Evolutionary conservation across 257 asterid species (phyloP).

Genomic region (Solanum habrochaites): DNA sequence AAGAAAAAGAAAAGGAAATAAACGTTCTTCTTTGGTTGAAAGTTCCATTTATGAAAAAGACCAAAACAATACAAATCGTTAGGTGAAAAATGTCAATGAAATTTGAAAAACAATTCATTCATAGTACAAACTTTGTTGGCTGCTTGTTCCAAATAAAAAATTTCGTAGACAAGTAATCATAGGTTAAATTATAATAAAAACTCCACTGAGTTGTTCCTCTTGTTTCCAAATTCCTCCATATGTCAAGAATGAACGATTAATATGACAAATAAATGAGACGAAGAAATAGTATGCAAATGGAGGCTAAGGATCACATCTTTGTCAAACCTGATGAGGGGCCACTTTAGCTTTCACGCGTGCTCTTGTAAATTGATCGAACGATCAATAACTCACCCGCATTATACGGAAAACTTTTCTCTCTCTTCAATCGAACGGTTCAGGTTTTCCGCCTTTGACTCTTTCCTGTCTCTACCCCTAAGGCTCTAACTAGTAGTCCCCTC

Average conservation of each 20-base stretch:
- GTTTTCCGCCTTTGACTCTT: conserved; percentile 47
- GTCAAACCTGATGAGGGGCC: conserved; percentile 68
- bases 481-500: background rate
- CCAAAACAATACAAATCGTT: background rate
- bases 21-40: background rate
- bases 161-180: background rate
- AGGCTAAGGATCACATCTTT: conserved; percentile 14
- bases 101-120: background rate
- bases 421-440: conserved; percentile 35
- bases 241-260: no score
- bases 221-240: background rate
- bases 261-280: rapidly evolving
- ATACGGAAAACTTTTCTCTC: conserved; percentile 39
- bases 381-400: conserved; percentile 33
- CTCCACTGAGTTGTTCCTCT: background rate
- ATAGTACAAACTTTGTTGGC: background rate
- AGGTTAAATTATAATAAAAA: background rate
- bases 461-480: background rate
- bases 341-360: conserved; percentile 67
- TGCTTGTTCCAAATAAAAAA: background rate
- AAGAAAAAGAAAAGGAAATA: background rate
- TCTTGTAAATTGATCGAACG: conserved; percentile 44
- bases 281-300: background rate
- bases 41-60: background rate
- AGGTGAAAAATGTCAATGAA: background rate